phyloP scores from a whole-genome alignment of 1,139 yeast species.

The Nakaseomyces glabratus region DNA sequence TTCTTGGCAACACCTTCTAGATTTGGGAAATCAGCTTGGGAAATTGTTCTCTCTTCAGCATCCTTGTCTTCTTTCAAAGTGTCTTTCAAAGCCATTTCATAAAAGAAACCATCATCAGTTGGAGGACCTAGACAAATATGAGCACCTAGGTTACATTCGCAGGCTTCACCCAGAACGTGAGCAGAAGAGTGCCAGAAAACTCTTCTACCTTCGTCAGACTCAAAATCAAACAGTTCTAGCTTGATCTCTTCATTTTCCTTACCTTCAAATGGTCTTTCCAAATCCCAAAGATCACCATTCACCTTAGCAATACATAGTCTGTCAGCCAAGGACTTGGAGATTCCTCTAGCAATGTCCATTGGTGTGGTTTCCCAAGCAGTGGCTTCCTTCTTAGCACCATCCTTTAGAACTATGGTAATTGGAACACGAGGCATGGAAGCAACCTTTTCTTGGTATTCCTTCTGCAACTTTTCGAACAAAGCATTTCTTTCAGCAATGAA shows the following conservation, averaged over 20 bases:
- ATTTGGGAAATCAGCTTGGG: conserved; percentile 73
- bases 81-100: conserved; percentile 83
- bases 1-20: conserved; percentile 83
- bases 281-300: conserved; percentile 87
- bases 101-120: conserved; percentile 95
- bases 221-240: conserved; percentile 74
- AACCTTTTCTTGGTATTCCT: conserved; percentile 63
- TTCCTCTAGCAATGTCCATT: conserved; percentile 69
- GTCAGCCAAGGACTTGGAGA: conserved; percentile 82
- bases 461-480: conserved; percentile 73
- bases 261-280: conserved; percentile 84
- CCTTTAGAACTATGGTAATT: conserved; percentile 75
- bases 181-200: conserved; percentile 99
- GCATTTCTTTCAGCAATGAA: conserved; percentile 72
- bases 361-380: conserved; percentile 88
- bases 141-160: conserved; percentile 94
- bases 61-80: conserved; percentile 24
- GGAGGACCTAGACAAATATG: conserved; percentile 95
- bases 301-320: conserved; percentile 88
- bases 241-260: conserved; percentile 32
- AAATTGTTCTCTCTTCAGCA: conserved; percentile 67
- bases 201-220: conserved; percentile 78
- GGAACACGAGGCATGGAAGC: conserved; percentile 53
- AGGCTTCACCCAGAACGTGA: conserved; percentile 95
- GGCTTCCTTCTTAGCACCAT: conserved; percentile 73